Conservation (phyloP, 2,329 filamentous ascomycete genomes). For the Ceratocystis huliohia region DNA sequence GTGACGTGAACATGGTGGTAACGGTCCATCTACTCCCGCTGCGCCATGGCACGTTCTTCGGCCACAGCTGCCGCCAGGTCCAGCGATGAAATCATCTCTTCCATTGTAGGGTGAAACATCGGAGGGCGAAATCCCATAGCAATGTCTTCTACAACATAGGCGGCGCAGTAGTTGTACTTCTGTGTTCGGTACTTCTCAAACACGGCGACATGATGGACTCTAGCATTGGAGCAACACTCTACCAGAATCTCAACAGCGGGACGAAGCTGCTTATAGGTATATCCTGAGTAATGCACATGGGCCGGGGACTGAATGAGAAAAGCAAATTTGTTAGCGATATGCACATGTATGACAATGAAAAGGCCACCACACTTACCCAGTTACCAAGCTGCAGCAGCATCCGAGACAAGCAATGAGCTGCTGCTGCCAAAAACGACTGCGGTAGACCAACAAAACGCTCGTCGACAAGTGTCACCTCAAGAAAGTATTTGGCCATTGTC, state of each 20-base stretch:
- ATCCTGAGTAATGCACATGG: constrained; percentile 87
- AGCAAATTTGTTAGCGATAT: neutral
- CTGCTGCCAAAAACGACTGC: constrained; percentile 81
- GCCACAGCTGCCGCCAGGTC: neutral
- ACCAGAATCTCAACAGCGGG: constrained; percentile 65
- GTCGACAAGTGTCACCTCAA: constrained; percentile 95
- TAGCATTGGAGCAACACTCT: constrained; percentile 73
- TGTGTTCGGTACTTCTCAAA: constrained; percentile 87
- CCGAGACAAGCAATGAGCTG: constrained; percentile 81
- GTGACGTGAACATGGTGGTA: constrained; percentile 8
- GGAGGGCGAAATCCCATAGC: constrained; percentile 44
- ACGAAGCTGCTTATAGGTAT: constrained; percentile 74
- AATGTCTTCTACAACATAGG: constrained; percentile 66
- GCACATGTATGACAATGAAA: neutral
- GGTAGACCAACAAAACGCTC: constrained; percentile 88
- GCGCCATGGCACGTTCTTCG: constrained; percentile 13
- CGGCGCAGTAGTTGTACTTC: constrained; percentile 72
- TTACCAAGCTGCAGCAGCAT: constrained; percentile 80
- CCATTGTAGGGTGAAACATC: constrained; percentile 20
- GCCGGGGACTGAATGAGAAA: constrained; percentile 48
- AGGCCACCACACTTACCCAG: constrained; percentile 55
- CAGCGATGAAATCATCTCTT: constrained; percentile 17
- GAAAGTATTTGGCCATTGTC: constrained; percentile 92
- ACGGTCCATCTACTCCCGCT: constrained; percentile 17
- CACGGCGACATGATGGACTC: constrained; percentile 71